A percentile compares a stretch with the other conserved stretches of the same genome.
Evolutionary conservation across 352 stramenopile species (phyloP).

Genomic region (Pythium biforme): DNA sequence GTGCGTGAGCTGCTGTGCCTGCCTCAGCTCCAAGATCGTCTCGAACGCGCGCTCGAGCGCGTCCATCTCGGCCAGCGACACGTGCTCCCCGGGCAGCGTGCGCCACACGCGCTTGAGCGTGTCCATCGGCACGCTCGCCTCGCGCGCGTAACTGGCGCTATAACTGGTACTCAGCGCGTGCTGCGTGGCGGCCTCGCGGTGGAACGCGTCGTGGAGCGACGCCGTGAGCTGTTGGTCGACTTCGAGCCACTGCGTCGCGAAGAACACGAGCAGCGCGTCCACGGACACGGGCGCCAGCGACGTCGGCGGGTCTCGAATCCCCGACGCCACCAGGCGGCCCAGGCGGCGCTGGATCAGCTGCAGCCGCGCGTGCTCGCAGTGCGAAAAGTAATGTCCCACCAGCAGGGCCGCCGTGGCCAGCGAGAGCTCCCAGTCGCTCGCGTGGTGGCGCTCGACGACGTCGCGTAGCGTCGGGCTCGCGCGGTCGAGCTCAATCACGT

Average conservation of each 20-base stretch:
- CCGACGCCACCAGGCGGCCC: not conserved
- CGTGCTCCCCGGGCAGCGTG: constrained; percentile 34
- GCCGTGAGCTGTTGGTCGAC: constrained; percentile 40
- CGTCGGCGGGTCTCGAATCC: not conserved
- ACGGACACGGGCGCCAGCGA: constrained; percentile 25
- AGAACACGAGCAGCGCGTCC: constrained; percentile 52
- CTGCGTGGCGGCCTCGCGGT: constrained; percentile 23
- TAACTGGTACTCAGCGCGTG: not conserved
- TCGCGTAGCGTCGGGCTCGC: constrained; percentile 33
- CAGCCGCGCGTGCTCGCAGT: constrained; percentile 25
- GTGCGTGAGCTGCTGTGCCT: constrained; percentile 5
- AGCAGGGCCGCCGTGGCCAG: constrained; percentile 34
- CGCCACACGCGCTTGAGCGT: constrained; percentile 36
- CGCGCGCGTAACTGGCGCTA: not conserved
- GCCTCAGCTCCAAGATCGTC: constrained; percentile 33
- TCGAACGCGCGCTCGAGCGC: constrained; percentile 40
- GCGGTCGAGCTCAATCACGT: constrained; percentile 60
- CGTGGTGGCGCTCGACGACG: constrained; percentile 24
- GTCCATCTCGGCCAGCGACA: constrained; percentile 43
- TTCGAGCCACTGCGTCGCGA: constrained; percentile 43
- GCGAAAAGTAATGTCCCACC: constrained; percentile 40
- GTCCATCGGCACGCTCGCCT: constrained; percentile 30
- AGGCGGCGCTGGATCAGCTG: constrained; percentile 7
- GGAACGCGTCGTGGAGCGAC: constrained; percentile 51
- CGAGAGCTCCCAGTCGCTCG: constrained; percentile 33